Percentiles rank a stretch among this genome's conserved stretches.
These are phyloP conservation scores for Mucor velutinosus DNA, from an alignment of 371 early-diverging fungal species.

Conservation along the genomic window DNA sequence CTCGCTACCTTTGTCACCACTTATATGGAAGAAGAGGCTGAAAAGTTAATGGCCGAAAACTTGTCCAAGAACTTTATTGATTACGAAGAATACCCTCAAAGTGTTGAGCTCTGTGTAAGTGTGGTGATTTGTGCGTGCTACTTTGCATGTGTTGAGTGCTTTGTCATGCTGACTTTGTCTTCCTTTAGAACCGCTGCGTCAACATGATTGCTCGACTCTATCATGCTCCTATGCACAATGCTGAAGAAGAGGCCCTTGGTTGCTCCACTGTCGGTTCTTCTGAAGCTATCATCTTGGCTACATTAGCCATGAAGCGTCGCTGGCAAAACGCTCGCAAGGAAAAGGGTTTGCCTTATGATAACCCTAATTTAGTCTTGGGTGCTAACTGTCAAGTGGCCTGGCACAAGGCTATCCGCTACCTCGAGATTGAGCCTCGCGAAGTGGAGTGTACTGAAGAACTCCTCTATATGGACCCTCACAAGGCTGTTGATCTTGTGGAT, in stretches of 20 bases:
- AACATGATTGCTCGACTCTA: conserved; percentile 70
- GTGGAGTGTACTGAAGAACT: conserved; percentile 54
- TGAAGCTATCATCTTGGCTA: conserved; percentile 75
- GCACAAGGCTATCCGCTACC: conserved; percentile 53
- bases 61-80: conserved; percentile 74
- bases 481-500: conserved; percentile 63
- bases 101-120: conserved; percentile 49
- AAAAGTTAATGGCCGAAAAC: conserved; percentile 70
- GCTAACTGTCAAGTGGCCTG: conserved; percentile 71
- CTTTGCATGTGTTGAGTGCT: not conserved
- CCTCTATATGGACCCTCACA: conserved; percentile 59
- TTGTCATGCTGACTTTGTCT: not conserved
- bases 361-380: conserved; percentile 74
- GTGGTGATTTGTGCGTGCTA: not conserved
- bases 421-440: conserved; percentile 67
- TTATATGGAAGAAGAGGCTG: conserved; percentile 64
- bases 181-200: conserved; percentile 66
- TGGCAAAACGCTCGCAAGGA: conserved; percentile 63
- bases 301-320: conserved; percentile 71
- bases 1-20: conserved; percentile 75
- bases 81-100: conserved; percentile 69
- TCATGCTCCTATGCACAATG: conserved; percentile 52
- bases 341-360: conserved; percentile 57
- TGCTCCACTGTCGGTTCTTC: conserved; percentile 71
- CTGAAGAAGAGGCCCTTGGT: conserved; percentile 51